Evolutionary conservation across 208 protist genomes (phyloP), one percentile per base, ranked within the genome.

Genomic region (Leishmania turanica): DNA sequence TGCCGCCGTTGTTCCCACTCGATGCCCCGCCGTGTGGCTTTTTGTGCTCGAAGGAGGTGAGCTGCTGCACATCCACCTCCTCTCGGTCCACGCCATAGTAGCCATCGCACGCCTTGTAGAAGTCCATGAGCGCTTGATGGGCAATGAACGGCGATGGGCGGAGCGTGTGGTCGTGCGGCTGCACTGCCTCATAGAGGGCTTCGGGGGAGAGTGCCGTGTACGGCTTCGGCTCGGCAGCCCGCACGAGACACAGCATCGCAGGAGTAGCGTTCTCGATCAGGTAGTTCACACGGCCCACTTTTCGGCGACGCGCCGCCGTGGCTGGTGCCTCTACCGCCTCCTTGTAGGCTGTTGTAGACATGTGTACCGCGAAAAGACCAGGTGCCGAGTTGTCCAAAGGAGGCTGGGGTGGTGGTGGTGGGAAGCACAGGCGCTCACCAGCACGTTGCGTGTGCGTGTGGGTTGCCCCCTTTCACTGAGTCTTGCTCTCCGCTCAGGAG

Each of bases 71-170:
- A 45, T 82, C 80, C 7, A 81, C 64, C 15, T 85, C 82, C 49
- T 90, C 73, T 8, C 77, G 84, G 58, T 84, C 49, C 49, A 96
- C 84, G n/a, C 87, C 89, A 76, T 92, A 93, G 79, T 92, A 90
- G 49, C 91, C 90, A 58, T 92, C 86, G 21, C 91, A 85, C 13
- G 84, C 84, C 19, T 87, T 86, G 80, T 97, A 97, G 68, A 97
- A 93, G 66, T 97, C 90, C 76, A 95, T 89, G 34, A 95, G 40
- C n/a, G 89, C 88, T 77, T 95, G 93, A 51, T 95, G 91, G 53
- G 92, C 84, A 24, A 93, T 87, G 74, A 92, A 88, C 5, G 90
- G 82, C 3, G 89, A 86, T 9, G 93, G 87, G 53, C 93, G 90
- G 15, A 93, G 81, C 6, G 83, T 81, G 81, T 90, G 89, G 77